Evolutionary conservation across 176 grass and related monocot genomes (phyloP).

Genomic region (Oryza australiensis): DNA sequence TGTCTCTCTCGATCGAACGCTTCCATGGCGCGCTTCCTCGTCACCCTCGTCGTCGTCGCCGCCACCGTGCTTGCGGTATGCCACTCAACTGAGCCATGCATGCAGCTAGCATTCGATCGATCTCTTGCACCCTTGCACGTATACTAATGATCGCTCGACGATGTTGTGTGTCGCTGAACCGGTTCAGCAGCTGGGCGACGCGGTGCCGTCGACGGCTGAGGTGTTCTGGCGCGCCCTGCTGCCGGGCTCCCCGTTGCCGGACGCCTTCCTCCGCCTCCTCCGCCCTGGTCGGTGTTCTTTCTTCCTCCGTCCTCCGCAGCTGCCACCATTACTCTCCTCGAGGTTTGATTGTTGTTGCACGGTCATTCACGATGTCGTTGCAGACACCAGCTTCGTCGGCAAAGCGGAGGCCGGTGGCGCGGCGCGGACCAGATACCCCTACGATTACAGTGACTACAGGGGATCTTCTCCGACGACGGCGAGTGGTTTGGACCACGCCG

Average conservation of each 20-base stretch:
- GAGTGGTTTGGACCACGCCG: not conserved
- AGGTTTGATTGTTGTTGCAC: not conserved
- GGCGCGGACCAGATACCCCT: not conserved
- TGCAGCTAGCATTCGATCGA: not conserved
- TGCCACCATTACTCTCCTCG: not conserved
- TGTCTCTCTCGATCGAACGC: not conserved
- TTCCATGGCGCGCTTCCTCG: slow-evolving; percentile 40
- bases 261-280: slow-evolving; percentile 35
- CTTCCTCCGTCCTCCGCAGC: not conserved
- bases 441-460: slow-evolving; percentile 31
- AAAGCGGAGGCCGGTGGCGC: not conserved
- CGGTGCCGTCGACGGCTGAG: slow-evolving; percentile 36
- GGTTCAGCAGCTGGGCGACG: slow-evolving; percentile 24
- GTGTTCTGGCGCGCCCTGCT: slow-evolving; percentile 44
- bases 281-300: not conserved
- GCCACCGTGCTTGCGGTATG: slow-evolving; percentile 21
- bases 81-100: not conserved
- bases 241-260: slow-evolving; percentile 30
- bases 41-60: slow-evolving; percentile 12
- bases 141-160: not conserved
- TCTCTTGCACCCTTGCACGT: too few relatives aligned
- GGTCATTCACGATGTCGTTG: not conserved
- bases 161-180: not conserved
- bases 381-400: not conserved
- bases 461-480: not conserved